Evolutionary conservation across 73 alveolate genomes (phyloP).

Genomic region (Stentor coeruleus): DNA sequence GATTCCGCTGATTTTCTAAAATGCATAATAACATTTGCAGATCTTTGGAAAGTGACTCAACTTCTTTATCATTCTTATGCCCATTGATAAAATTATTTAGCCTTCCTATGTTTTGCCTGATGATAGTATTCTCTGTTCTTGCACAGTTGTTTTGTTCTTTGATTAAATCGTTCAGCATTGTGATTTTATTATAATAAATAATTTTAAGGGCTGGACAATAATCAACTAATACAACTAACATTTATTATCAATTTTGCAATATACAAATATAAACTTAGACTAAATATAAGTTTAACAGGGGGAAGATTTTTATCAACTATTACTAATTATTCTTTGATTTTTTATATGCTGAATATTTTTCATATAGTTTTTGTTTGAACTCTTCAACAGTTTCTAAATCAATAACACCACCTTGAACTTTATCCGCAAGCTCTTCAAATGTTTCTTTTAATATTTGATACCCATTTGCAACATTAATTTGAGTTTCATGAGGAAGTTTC

Average conservation of each 20-base stretch:
- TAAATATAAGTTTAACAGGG: too few relatives aligned
- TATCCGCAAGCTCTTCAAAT: background rate
- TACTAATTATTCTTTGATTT: too few relatives aligned
- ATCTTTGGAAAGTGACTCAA: background rate
- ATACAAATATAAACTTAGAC: too few relatives aligned
- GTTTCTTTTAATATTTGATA: background rate
- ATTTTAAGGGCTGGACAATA: too few relatives aligned
- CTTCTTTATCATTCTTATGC: background rate
- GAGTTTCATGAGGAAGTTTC: background rate
- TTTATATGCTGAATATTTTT: background rate
- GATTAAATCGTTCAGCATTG: background rate
- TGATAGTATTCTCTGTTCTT: background rate
- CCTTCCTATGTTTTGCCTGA: background rate
- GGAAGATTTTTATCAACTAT: too few relatives aligned
- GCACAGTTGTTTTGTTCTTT: background rate
- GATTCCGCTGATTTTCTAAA: background rate
- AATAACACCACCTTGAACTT: background rate
- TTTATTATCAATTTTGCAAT: too few relatives aligned
- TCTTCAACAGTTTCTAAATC: background rate
- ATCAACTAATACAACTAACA: too few relatives aligned
- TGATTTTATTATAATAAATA: too few relatives aligned
- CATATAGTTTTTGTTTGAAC: background rate
- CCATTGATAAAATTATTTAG: background rate
- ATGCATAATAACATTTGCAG: background rate
- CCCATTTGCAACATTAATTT: background rate